Base-by-base conservation (phyloP, 768 basidiomycete species). In the Asterophora parasitica region DNA sequence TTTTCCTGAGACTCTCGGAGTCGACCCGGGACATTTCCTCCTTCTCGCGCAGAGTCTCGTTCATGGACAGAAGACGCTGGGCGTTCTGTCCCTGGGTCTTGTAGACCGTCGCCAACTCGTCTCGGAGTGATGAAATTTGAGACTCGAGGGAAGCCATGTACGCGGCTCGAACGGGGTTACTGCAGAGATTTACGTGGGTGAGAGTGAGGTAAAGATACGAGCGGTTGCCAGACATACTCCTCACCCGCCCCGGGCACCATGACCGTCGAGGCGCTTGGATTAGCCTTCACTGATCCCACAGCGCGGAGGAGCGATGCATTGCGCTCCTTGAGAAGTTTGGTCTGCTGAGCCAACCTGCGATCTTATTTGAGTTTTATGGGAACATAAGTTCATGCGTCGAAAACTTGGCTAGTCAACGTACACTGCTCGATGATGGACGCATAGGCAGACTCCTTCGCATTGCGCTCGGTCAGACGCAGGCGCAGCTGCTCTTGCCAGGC, bases 31-130 rank as follows among this genome's bases (percentile, higher is more conserved):
- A 81, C 28, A 86, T 63, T 55, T 97, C 94, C 61, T 97, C 94
- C 65, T 92, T 87, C 65, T 94, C 93, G 42, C 92, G 83, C 7
- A 98, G 75, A 1, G 91, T 92, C 66, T 99, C 96, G 51, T 91
- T 94, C 85, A 99, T 92, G 3, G 88, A 79, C 11, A 99, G 75
- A 7, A 95, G 78, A 32, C 92, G 80, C 63, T 96, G 94, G 1
- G 93, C 89, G 65, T 96, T 95, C 68, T 95, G 92, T 4, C 91
- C 89, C 53, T 98, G 94, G 0, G 92, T 90, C 66, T 95, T 94
- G 74, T 98, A 99, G 1, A 95, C 83, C 7, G 88, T 90, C 2
- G 94, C 91, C 42, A 97, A 77, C 65, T 98, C 95, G 57, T 90
- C 88, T 28, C 94, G 84, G 41, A 96, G 73, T 9, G 88, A 84